A percentile compares a stretch with the other conserved stretches of the same genome.
These are phyloP conservation scores for Cadophora sp. DNA, from an alignment of 2,329 filamentous ascomycete genomes.

Conservation along the genomic window DNA sequence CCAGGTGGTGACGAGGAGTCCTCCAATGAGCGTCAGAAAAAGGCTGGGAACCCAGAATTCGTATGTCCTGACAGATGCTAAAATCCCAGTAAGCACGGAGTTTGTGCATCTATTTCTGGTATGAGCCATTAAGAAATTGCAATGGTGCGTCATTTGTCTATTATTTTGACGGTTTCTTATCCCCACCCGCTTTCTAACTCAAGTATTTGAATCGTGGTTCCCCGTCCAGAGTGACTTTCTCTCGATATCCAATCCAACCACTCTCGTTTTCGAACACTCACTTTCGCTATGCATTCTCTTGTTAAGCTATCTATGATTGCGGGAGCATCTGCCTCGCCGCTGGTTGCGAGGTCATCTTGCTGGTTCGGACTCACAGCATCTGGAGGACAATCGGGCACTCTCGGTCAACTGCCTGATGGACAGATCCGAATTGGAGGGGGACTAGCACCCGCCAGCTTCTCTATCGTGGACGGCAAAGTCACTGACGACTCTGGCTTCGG, in stretches of 20 bases:
- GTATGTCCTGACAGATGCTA: not conserved
- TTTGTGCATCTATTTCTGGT: conserved; percentile 8
- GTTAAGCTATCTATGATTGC: conserved; percentile 22
- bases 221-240: not conserved
- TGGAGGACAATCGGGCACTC: conserved; percentile 55
- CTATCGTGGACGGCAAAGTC: conserved; percentile 59
- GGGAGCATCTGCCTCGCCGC: conserved; percentile 47
- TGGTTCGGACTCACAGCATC: conserved; percentile 60
- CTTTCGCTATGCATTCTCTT: conserved; percentile 27
- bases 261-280: conserved; percentile 18
- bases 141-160: not conserved
- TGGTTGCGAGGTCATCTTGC: conserved; percentile 50
- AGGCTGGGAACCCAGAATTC: not conserved
- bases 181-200: not conserved
- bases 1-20: not conserved
- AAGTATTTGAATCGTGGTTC: conserved; percentile 7
- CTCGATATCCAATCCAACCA: conserved; percentile 9
- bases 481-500: conserved; percentile 62
- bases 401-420: conserved; percentile 67
- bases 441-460: conserved; percentile 57
- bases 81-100: conserved; percentile 12
- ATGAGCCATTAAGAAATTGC: not conserved
- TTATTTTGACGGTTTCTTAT: not conserved
- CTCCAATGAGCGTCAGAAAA: conserved; percentile 4
- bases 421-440: conserved; percentile 64